Base-by-base conservation (phyloP, 1,139 yeast genomes). In the Yamadazyma epiphylla region DNA sequence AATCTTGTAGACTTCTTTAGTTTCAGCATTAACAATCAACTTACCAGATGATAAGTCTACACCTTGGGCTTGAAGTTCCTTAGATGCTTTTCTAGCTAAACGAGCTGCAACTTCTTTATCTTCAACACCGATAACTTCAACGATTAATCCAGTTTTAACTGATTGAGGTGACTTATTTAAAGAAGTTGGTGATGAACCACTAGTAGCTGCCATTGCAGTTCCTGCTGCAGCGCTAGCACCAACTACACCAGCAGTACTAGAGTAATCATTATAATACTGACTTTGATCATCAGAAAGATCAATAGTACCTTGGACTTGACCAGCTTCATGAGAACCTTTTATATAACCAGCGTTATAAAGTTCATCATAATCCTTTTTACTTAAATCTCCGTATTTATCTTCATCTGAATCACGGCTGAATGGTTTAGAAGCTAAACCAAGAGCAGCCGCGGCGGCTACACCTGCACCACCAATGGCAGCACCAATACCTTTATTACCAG, bases 81-180 rank as follows among this genome's bases (percentile, higher is more conserved):
- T 51, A n/a, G 67, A 51, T 1, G 68, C 63, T 25, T 52, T 49
- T 27, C 58, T 57, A 10, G 70, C 70, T 24, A 63, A 48, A 29
- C 43, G 51, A 7, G 64, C 57, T 5, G 70, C 69, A 16, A 50
- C 44, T 8, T 46, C 49, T 31, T 49, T 49, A 42, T 60, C 64
- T 4, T 56, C 49, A 25, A 59, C 57, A 19, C 70, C 70, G 39
- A 63, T 52, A 10, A 64, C 70, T 41, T 63, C 69, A 22, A 64
- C 64, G 15, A 57, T 50, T 19, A 60, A 46, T 15, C 48, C 44
- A 19, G 44, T 37, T 13, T 40, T 31, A 10, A 32, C 35, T 15
- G 31, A 19, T 15, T 24, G n/a, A 13, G 19, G 19, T 10, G 20
- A 9, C 25, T 8, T 7, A 22, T 5, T 13, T 27, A 26, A 8